Evolutionary conservation across 257 asterid genomes (phyloP), one percentile per base, ranked within the genome.

Genomic region (Solanum chmielewskii): DNA sequence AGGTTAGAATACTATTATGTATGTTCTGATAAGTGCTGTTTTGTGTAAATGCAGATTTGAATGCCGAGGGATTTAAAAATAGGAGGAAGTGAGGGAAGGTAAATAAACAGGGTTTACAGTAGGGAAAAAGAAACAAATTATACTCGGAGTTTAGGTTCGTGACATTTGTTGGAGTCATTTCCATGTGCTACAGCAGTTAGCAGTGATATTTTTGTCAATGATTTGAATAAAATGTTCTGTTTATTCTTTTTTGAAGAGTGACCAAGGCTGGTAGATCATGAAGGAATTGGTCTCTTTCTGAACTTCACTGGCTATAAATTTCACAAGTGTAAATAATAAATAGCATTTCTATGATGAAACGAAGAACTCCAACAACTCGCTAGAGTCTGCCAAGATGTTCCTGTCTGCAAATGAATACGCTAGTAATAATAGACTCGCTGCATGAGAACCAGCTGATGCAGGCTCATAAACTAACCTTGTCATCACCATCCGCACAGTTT

Each of bases 381-480:
- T 80, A 16, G 62, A 44, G 68, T 80, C 66, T 80, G 41, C 16
- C 84, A 80, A 80, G 84, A 47, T 80, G 68, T 80, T 47, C 42
- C 16, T 27, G 66, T 23, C 29, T 29, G 66, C 69, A 80, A 80
- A 49, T 52, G 68, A 27, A 49, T 16, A 49, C 23, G 18, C 69
- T 47, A 80, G 69, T 47, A 80, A 29, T 49, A 49, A 29, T 10
- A 47, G 29, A 20, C 49, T 49, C 41, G 11, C 66, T 49, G 14
- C 83, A 23, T 41, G 21, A 42, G 59, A 41, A 76, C 23, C 66
- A 27, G 62, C 80, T 84, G 73, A 84, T 62, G 80, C 77, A 66
- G 69, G 59, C 39, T 29, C 68, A 35, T 18, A 47, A 49, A 87
- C 96, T 88, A 87, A 95, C 99, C 98, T 90, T 83, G 76, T 27